Percentiles rank a stretch among this genome's conserved stretches.
phyloP scores from a whole-genome alignment of 1,284 basidiomycete species.

The Athelia sp. region DNA sequence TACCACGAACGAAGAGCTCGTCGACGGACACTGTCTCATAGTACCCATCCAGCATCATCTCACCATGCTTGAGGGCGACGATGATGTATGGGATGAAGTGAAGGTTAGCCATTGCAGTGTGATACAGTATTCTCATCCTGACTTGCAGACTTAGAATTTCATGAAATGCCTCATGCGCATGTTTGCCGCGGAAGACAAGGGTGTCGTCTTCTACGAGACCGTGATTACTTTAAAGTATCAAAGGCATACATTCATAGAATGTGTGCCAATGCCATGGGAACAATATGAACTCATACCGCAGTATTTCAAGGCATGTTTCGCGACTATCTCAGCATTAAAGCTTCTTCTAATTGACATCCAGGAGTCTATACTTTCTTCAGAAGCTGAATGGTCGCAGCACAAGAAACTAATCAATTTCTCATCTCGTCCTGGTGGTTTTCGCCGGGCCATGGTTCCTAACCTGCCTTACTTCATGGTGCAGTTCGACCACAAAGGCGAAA shows the following conservation, averaged over 20 bases:
- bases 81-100: constrained; percentile 98
- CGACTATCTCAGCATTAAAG: constrained; percentile 3
- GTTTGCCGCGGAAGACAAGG: constrained; percentile 86
- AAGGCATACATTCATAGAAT: constrained; percentile 90
- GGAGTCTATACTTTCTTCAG: constrained; percentile 90
- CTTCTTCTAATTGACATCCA: constrained; percentile 21
- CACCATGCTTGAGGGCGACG: constrained; percentile 89
- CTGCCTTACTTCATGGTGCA: constrained; percentile 98
- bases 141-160: constrained; percentile 69
- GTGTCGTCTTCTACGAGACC: constrained; percentile 93
- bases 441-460: constrained; percentile 91
- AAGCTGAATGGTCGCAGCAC: constrained; percentile 97
- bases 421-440: constrained; percentile 82
- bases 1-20: constrained; percentile 81
- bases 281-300: constrained; percentile 83
- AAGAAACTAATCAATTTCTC: constrained; percentile 95
- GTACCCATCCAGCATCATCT: constrained; percentile 95
- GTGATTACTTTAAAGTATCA: constrained; percentile 83
- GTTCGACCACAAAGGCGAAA: constrained; percentile 96
- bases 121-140: not conserved
- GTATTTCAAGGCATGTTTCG: constrained; percentile 76
- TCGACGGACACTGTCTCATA: constrained; percentile 88
- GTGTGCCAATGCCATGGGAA: constrained; percentile 84
- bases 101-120: constrained; percentile 45
- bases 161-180: constrained; percentile 98